Evolutionary conservation across 2,329 filamentous ascomycete genomes (phyloP).

Genomic region (Penicillium corylophilum): DNA sequence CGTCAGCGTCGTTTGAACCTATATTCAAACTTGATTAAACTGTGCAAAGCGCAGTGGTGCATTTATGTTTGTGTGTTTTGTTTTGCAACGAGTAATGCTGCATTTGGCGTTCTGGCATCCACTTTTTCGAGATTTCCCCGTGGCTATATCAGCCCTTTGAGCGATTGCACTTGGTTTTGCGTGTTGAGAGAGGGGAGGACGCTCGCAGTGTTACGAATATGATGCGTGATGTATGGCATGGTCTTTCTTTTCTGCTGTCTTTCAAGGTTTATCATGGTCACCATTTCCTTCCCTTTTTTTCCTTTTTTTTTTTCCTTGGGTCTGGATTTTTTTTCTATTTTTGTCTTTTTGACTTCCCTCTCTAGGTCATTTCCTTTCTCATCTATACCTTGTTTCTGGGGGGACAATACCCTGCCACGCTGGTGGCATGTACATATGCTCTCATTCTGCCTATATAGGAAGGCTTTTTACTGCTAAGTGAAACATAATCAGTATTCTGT

Average conservation of each 20-base stretch:
- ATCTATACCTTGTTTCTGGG: constrained; percentile 9
- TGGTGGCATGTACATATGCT: constrained; percentile 34
- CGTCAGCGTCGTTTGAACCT: constrained; percentile 46
- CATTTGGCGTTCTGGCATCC: constrained; percentile 24
- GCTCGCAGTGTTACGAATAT: constrained; percentile 34
- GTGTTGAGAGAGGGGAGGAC: constrained; percentile 18
- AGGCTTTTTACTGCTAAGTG: constrained; percentile 2
- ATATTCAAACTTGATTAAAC: too few relatives aligned
- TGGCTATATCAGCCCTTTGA: constrained; percentile 22
- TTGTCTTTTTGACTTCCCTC: constrained; percentile 5
- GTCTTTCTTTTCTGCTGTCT: constrained; percentile 11
- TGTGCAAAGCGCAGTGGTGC: background rate
- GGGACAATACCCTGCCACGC: constrained; percentile 19
- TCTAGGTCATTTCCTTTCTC: constrained; percentile 8
- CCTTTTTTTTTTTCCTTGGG: constrained; percentile 1
- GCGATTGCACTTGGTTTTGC: constrained; percentile 22
- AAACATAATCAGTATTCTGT: background rate
- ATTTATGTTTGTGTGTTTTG: constrained; percentile 9
- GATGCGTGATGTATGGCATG: constrained; percentile 35
- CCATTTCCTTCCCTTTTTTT: background rate
- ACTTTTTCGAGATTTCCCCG: constrained; percentile 14
- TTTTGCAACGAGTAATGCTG: constrained; percentile 23
- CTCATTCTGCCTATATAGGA: constrained; percentile 29
- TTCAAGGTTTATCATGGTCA: background rate
- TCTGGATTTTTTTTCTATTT: background rate